These are phyloP conservation scores for Haplographium delicatum DNA, from an alignment of 495 filamentous ascomycete species.

Conservation along the genomic window DNA sequence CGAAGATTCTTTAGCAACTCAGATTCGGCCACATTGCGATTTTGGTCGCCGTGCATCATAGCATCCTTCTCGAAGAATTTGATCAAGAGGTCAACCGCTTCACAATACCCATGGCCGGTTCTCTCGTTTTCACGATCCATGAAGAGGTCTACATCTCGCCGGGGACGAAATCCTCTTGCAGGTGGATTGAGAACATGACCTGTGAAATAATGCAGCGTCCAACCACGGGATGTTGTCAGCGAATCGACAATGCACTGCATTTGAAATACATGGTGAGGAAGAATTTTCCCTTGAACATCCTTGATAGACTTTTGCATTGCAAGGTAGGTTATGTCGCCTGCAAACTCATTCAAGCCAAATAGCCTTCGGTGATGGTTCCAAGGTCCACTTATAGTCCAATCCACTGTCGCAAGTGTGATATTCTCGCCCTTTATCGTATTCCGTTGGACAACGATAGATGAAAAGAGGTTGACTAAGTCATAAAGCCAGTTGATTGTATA, in stretches of 20 bases:
- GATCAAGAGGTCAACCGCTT: constrained; percentile 25
- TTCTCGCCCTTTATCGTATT: constrained; percentile 30
- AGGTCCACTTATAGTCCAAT: constrained; percentile 30
- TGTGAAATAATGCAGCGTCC: constrained; percentile 28
- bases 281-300: constrained; percentile 34
- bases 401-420: constrained; percentile 28
- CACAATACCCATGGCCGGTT: constrained; percentile 19
- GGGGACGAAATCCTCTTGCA: constrained; percentile 28
- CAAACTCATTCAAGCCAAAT: constrained; percentile 38
- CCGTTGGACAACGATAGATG: constrained; percentile 35
- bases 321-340: constrained; percentile 31
- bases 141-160: constrained; percentile 41
- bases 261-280: constrained; percentile 41
- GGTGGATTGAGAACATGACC: constrained; percentile 31
- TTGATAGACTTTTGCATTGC: constrained; percentile 37
- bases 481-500: constrained; percentile 50
- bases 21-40: constrained; percentile 21
- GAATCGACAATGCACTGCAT: constrained; percentile 45
- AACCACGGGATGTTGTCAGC: constrained; percentile 35
- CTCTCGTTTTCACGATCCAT: constrained; percentile 31
- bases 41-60: constrained; percentile 25
- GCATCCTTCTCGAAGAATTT: constrained; percentile 28
- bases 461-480: constrained; percentile 41
- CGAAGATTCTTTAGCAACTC: constrained; percentile 22
- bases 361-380: constrained; percentile 30